Conservation (phyloP, 768 basidiomycete species). For the Lanmaoa rubissima region DNA sequence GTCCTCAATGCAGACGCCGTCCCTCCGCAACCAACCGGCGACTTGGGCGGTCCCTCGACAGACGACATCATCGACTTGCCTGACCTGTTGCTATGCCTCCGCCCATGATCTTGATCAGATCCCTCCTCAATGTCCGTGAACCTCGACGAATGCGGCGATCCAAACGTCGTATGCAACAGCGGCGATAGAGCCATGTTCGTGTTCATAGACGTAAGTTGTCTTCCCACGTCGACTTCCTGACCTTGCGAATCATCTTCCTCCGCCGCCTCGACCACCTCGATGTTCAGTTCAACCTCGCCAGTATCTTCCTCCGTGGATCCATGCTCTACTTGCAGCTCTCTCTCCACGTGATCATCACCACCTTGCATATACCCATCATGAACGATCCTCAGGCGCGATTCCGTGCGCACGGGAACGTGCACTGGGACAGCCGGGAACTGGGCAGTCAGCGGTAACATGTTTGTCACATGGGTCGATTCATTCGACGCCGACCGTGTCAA, state of each 20-base stretch:
- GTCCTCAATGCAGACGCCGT: conserved; percentile 16
- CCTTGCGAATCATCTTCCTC: conserved; percentile 9
- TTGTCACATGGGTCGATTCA: conserved; percentile 21
- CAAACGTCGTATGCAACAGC: conserved; percentile 41
- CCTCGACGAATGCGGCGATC: conserved; percentile 37
- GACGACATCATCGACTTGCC: conserved; percentile 16
- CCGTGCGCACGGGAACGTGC: conserved; percentile 31
- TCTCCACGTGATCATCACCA: conserved; percentile 18
- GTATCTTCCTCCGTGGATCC: conserved; percentile 16
- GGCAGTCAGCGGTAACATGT: conserved; percentile 23
- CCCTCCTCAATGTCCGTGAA: conserved; percentile 31
- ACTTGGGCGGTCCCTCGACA: conserved; percentile 13
- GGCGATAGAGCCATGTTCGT: conserved; percentile 30
- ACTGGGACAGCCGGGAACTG: conserved; percentile 34
- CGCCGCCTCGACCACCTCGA: conserved; percentile 13
- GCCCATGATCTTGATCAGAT: conserved; percentile 23
- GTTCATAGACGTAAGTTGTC: conserved; percentile 2
- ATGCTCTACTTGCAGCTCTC: conserved; percentile 17
- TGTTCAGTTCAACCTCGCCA: conserved; percentile 5
- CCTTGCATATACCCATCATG: conserved; percentile 25
- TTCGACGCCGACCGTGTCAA: conserved; percentile 23
- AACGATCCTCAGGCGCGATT: conserved; percentile 31
- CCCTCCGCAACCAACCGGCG: conserved; percentile 15
- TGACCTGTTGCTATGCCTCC: conserved; percentile 16
- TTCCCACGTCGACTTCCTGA: conserved; percentile 8